A percentile compares a stretch with the other conserved stretches of the same genome.
Conservation (phyloP, 2,329 filamentous ascomycete genomes). For the Didymella exigua region DNA sequence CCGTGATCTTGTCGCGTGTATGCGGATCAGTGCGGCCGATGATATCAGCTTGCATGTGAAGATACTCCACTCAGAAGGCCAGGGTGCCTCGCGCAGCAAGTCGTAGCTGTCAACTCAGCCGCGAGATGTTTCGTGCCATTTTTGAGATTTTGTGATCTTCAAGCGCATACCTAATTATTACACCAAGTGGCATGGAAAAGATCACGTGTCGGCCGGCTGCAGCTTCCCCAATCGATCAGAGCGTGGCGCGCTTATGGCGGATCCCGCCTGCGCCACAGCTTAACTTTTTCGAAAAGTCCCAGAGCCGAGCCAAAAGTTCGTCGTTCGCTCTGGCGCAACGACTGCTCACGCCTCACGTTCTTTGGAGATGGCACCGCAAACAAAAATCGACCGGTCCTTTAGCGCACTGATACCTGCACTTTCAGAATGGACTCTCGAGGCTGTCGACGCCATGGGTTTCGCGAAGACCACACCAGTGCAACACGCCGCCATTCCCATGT, state of each 20-base stretch:
- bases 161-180: no score
- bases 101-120: background rate
- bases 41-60: conserved; percentile 31
- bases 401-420: conserved; percentile 71
- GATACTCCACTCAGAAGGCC: conserved; percentile 5
- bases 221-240: background rate
- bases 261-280: conserved; percentile 10
- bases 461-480: conserved; percentile 92
- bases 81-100: background rate
- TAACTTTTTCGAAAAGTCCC: conserved; percentile 21
- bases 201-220: background rate
- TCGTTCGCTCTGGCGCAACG: conserved; percentile 8
- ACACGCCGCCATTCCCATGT: conserved; percentile 85
- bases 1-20: conserved; percentile 26
- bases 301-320: conserved; percentile 11
- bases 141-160: background rate
- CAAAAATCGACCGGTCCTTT: conserved; percentile 61
- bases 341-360: background rate
- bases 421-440: conserved; percentile 85
- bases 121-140: background rate
- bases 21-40: conserved; percentile 24
- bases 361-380: conserved; percentile 41
- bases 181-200: background rate
- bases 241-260: conserved; percentile 10
- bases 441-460: conserved; percentile 84